These are phyloP conservation scores for Penicillium argentinense DNA, from an alignment of 495 filamentous ascomycete species.

Conservation along the genomic window DNA sequence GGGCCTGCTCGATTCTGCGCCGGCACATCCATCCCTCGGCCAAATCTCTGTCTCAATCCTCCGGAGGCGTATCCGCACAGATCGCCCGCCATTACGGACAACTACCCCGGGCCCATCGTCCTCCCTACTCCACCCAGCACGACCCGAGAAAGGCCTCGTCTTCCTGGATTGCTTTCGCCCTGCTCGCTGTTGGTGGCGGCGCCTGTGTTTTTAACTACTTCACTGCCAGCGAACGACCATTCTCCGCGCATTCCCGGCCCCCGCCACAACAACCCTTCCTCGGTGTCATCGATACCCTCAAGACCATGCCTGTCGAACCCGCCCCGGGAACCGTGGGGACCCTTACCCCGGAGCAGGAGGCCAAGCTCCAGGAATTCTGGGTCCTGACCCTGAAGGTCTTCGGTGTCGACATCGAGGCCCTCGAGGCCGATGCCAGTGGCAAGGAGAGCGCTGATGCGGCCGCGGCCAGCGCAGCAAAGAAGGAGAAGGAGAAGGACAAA, in stretches of 20 bases:
- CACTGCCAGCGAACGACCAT: conserved; percentile 9
- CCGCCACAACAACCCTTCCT: conserved; percentile 31
- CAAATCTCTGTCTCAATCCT: conserved; percentile 23
- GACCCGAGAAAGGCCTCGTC: conserved; percentile 40
- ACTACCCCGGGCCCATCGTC: conserved; percentile 21
- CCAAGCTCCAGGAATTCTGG: conserved; percentile 89
- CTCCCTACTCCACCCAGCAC: conserved; percentile 30
- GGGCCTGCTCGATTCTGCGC: conserved; percentile 30
- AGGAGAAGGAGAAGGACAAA: conserved; percentile 58
- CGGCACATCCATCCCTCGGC: conserved; percentile 37
- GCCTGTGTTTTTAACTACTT: conserved; percentile 39
- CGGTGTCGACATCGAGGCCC: conserved; percentile 53
- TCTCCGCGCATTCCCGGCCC: conserved; percentile 3
- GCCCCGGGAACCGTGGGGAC: conserved; percentile 80
- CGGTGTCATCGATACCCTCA: conserved; percentile 42
- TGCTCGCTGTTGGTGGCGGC: conserved; percentile 34
- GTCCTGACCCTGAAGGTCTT: conserved; percentile 73
- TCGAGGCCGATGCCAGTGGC: conserved; percentile 21
- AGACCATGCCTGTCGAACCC: conserved; percentile 40
- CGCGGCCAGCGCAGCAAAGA: conserved; percentile 21
- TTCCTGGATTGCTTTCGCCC: conserved; percentile 41
- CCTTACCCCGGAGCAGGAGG: conserved; percentile 84
- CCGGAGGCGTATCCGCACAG: conserved; percentile 27
- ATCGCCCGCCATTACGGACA: conserved; percentile 16
- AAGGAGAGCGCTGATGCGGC: conserved; percentile 17